Conservation (phyloP, 2,329 filamentous ascomycete species). For the Aspergillus fumigatiaffinis region DNA sequence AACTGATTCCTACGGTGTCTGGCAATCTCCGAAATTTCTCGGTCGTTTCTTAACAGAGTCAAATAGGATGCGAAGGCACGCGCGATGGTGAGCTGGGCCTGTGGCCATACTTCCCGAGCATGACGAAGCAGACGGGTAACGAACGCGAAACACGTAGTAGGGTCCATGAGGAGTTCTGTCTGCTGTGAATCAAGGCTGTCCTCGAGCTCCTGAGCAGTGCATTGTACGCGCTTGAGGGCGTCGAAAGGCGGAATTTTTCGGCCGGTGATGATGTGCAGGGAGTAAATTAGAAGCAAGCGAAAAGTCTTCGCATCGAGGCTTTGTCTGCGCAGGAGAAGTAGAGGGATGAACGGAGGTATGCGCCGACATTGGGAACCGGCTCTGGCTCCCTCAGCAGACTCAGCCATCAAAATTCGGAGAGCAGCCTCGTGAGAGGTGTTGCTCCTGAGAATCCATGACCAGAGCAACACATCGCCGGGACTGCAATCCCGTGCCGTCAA, state of each 20-base stretch:
- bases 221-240: not conserved
- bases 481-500: conserved; percentile 32
- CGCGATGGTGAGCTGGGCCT: conserved; percentile 41
- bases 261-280: conserved; percentile 31
- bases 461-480: conserved; percentile 39
- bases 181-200: not conserved
- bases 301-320: conserved; percentile 41
- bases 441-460: conserved; percentile 47
- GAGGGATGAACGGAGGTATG: conserved; percentile 46
- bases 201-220: conserved; percentile 2
- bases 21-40: conserved; percentile 3
- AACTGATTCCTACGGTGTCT: conserved; percentile 18
- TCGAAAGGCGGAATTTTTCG: conserved; percentile 15
- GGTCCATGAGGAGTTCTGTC: conserved; percentile 17
- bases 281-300: conserved; percentile 40
- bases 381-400: conserved; percentile 17
- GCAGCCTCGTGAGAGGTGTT: conserved; percentile 32
- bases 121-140: conserved; percentile 48
- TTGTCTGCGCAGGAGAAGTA: conserved; percentile 45
- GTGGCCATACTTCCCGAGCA: conserved; percentile 49
- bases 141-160: conserved; percentile 36
- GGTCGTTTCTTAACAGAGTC: conserved; percentile 9
- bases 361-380: conserved; percentile 5
- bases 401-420: conserved; percentile 32
- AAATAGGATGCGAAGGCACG: conserved; percentile 37